Conservation (phyloP, 2,329 filamentous ascomycete species). For the Alternaria tenuissima region DNA sequence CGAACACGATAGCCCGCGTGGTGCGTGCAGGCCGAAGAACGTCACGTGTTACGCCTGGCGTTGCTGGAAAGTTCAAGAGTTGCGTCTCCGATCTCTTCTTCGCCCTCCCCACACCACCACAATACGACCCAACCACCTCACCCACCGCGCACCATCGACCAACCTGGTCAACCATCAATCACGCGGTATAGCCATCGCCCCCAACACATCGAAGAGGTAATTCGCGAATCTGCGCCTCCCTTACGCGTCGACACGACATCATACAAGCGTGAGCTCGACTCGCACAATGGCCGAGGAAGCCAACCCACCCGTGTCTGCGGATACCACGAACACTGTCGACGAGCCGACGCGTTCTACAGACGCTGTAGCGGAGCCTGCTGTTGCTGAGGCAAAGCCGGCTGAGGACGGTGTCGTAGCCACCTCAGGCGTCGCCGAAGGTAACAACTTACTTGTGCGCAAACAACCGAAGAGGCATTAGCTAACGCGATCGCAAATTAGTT, state of each 20-base stretch:
- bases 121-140: slow-evolving; percentile 44
- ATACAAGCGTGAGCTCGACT: slow-evolving; percentile 45
- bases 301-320: slow-evolving; percentile 36
- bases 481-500: slow-evolving; percentile 31
- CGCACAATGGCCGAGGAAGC: slow-evolving; percentile 50
- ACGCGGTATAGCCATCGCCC: slow-evolving; percentile 37
- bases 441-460: slow-evolving; percentile 15
- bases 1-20: slow-evolving; percentile 18
- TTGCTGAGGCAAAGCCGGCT: slow-evolving; percentile 40
- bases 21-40: slow-evolving; percentile 24
- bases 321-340: slow-evolving; percentile 39
- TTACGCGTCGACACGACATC: slow-evolving; percentile 48
- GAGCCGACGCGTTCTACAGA: slow-evolving; percentile 44
- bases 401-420: slow-evolving; percentile 41
- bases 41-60: slow-evolving; percentile 30
- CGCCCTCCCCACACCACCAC: slow-evolving; percentile 40
- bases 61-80: slow-evolving; percentile 29
- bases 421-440: slow-evolving; percentile 42
- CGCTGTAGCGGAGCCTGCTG: slow-evolving; percentile 35
- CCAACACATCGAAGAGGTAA: slow-evolving; percentile 33
- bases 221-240: slow-evolving; percentile 40
- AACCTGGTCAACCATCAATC: slow-evolving; percentile 42
- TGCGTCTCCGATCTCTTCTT: slow-evolving; percentile 30
- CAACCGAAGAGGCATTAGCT: slow-evolving; percentile 17
- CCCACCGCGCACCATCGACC: slow-evolving; percentile 49